A percentile compares a stretch with the other conserved stretches of the same genome.
Evolutionary conservation across 2,329 filamentous ascomycete genomes (phyloP).

Genomic region (Nigrospora sphaerica): DNA sequence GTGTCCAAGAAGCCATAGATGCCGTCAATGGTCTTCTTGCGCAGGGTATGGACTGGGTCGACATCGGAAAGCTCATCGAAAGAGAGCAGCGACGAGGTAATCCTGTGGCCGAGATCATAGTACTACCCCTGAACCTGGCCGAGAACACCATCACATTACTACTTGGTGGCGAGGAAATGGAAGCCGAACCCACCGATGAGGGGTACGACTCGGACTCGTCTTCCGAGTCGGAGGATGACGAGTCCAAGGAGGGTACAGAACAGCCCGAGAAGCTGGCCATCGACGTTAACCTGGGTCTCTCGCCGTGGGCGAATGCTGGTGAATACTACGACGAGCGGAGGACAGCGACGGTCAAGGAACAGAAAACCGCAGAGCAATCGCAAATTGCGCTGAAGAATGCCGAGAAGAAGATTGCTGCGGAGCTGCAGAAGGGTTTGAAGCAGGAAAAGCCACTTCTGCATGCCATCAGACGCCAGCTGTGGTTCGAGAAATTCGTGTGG

Average conservation of each 20-base stretch:
- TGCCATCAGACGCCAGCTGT: conserved; percentile 74
- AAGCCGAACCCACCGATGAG: conserved; percentile 46
- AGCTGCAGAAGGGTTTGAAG: conserved; percentile 82
- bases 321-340: conserved; percentile 91
- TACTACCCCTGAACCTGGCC: conserved; percentile 78
- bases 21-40: conserved; percentile 87
- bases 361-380: conserved; percentile 78
- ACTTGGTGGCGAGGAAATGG: conserved; percentile 62
- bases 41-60: conserved; percentile 96
- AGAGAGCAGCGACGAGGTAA: conserved; percentile 77
- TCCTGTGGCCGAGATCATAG: conserved; percentile 79
- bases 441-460: conserved; percentile 85
- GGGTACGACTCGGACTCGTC: conserved; percentile 62
- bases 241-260: conserved; percentile 26
- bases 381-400: conserved; percentile 79
- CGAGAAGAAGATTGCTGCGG: conserved; percentile 78
- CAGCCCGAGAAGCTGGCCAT: conserved; percentile 55
- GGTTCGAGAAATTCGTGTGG: conserved; percentile 97
- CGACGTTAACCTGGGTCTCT: conserved; percentile 77
- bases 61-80: conserved; percentile 82
- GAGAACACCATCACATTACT: conserved; percentile 82
- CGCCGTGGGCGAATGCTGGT: conserved; percentile 82
- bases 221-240: conserved; percentile 48
- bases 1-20: conserved; percentile 87
- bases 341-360: conserved; percentile 75